Conservation (phyloP, 768 basidiomycete species). For the Tricholomella constricta region DNA sequence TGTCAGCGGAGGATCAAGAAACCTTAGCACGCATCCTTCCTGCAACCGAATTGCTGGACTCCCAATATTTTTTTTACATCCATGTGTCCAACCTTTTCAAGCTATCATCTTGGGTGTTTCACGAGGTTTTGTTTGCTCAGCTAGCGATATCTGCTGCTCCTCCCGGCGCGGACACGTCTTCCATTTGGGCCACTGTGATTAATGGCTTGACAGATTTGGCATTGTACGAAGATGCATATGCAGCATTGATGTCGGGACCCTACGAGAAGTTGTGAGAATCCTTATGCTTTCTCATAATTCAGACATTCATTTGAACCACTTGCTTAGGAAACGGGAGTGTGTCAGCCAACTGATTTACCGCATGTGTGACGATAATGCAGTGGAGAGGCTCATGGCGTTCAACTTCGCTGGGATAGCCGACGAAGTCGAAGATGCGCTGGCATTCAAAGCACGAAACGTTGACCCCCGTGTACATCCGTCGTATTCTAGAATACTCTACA, state of each 20-base stretch:
- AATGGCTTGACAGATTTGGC: constrained; percentile 73
- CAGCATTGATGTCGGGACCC: constrained; percentile 71
- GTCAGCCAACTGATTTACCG: constrained; percentile 81
- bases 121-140: constrained; percentile 76
- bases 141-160: constrained; percentile 76
- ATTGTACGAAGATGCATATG: constrained; percentile 87
- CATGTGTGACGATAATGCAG: constrained; percentile 90
- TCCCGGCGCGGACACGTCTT: constrained; percentile 51
- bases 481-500: constrained; percentile 91
- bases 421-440: constrained; percentile 85
- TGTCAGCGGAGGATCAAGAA: constrained; percentile 62
- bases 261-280: constrained; percentile 75
- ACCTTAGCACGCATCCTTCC: constrained; percentile 67
- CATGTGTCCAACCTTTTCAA: constrained; percentile 80
- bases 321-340: constrained; percentile 74
- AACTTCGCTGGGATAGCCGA: constrained; percentile 84
- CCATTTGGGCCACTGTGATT: constrained; percentile 82
- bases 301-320: constrained; percentile 9
- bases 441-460: constrained; percentile 92
- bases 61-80: constrained; percentile 73
- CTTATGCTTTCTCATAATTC: constrained; percentile 5
- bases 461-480: constrained; percentile 84
- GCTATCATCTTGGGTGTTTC: constrained; percentile 47
- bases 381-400: constrained; percentile 75
- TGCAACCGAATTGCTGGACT: constrained; percentile 52